Evolutionary conservation across 176 grass and related monocot species (phyloP), one percentile per base, ranked within the genome.

Genomic region (Oryza nivara): DNA sequence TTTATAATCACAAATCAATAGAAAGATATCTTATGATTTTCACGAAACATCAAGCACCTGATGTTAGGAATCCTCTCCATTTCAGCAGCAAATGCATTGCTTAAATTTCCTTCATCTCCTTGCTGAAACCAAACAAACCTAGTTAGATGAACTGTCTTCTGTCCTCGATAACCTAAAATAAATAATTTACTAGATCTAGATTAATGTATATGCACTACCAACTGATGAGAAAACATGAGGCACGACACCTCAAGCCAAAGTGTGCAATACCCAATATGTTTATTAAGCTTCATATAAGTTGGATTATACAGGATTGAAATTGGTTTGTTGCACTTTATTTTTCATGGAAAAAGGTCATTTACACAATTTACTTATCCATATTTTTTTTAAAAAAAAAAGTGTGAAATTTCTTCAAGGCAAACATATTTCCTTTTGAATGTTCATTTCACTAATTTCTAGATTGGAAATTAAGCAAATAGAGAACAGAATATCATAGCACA

Each of bases 81-180:
- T 73, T 95, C 89, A 89, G 88, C 86, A 89, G 93, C 91, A 89
- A 90, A 98, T 69, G 85, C 89, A 83, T 89, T 72, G 61, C 93
- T 98, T 77, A 98, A 83, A 83, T 84, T 81, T 80, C 91, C 96
- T 91, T 98, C 96, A 79, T 95, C 93, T 82, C 96, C 93, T 83
- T 75, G 89, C 96, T 98, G 88, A 76, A 94, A 78, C 49, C 36
- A 83, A 86, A 35, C 74, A 87, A 15, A 86, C 65, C 54, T 76
- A 70, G 46, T 67, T 63, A 72, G 60, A 88, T 54, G 3, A 85
- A 82, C 68, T 48, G 11, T 30, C 30, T 10, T 69, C n/a, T 78
- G 13, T 54, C 23, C 19, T 40, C 28, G 10, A 80, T 44, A 10
- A 72, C 36, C 10, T 14, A 83, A 80, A 65, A 48, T 3, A 83